A percentile compares a stretch with the other conserved stretches of the same genome.
phyloP scores from a whole-genome alignment of 371 early-diverging fungal genomes.

The Mortierella sp. region DNA sequence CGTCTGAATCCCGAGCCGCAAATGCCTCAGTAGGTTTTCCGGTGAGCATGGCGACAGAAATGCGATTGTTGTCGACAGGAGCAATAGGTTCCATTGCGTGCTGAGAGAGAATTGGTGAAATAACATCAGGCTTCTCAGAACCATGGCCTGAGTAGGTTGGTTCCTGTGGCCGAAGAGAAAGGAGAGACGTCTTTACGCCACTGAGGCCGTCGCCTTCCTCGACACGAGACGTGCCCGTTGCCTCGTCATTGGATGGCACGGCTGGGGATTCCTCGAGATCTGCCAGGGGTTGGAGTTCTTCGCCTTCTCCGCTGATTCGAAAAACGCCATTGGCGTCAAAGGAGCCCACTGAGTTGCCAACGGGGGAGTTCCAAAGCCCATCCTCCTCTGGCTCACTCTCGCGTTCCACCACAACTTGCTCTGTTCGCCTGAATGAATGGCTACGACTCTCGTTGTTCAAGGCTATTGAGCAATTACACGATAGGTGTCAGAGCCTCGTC shows the following conservation, averaged over 20 bases:
- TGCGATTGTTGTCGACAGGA: constrained; percentile 13
- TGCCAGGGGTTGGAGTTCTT: constrained; percentile 54
- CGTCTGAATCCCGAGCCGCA: constrained; percentile 1
- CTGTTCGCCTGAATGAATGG: constrained; percentile 43
- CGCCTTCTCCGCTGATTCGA: constrained; percentile 63
- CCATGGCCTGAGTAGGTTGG: constrained; percentile 12
- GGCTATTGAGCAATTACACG: constrained; percentile 30
- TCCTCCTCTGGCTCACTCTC: constrained; percentile 48
- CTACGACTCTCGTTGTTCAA: constrained; percentile 43
- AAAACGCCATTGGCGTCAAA: constrained; percentile 80
- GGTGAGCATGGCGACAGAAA: constrained; percentile 19
- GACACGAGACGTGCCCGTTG: not conserved
- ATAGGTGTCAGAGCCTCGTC: constrained; percentile 7
- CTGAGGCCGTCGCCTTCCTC: constrained; percentile 20
- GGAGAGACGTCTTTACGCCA: constrained; percentile 5
- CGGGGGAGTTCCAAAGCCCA: constrained; percentile 54
- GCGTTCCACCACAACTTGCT: constrained; percentile 38
- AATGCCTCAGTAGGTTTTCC: constrained; percentile 9
- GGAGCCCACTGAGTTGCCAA: constrained; percentile 65
- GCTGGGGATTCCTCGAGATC: constrained; percentile 43
- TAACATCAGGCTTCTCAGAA: constrained; percentile 7
- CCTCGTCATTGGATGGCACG: constrained; percentile 10
- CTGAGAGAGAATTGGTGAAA: constrained; percentile 22
- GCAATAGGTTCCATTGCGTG: not conserved
- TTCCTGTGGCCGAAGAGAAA: constrained; percentile 7